These are phyloP conservation scores for Neoconidiobolus thromboides DNA, from an alignment of 371 early-diverging fungal species.

Conservation along the genomic window DNA sequence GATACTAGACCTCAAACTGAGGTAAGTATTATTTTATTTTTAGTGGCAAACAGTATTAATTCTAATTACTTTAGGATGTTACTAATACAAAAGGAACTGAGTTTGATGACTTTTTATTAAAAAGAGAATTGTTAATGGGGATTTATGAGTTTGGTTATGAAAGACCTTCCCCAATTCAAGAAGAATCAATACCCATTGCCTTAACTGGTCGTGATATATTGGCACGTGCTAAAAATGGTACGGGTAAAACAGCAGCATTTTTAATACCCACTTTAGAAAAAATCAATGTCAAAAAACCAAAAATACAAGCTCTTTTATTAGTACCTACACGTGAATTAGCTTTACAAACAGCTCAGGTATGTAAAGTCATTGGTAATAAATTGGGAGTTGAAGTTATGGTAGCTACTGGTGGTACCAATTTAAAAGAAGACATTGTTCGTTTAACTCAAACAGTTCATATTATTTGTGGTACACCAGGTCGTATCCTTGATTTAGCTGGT, in stretches of 20 bases:
- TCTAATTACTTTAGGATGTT: conserved; percentile 44
- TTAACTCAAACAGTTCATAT: conserved; percentile 82
- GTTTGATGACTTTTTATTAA: conserved; percentile 94
- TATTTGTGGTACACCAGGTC: conserved; percentile 94
- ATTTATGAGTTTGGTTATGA: conserved; percentile 98
- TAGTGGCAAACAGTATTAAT: no score
- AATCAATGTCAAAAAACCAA: conserved; percentile 53
- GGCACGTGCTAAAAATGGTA: conserved; percentile 96
- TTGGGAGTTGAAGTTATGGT: conserved; percentile 88
- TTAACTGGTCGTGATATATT: conserved; percentile 89
- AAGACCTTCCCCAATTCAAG: conserved; percentile 96
- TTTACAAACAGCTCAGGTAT: conserved; percentile 87
- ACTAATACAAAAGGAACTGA: conserved; percentile 91
- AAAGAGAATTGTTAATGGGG: conserved; percentile 92
- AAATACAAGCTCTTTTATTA: conserved; percentile 70
- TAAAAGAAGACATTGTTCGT: conserved; percentile 96
- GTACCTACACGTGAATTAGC: conserved; percentile 97
- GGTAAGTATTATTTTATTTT: conserved; percentile 13
- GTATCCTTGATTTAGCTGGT: conserved; percentile 87
- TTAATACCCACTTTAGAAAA: conserved; percentile 91
- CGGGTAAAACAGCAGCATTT: conserved; percentile 97
- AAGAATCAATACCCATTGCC: conserved; percentile 95
- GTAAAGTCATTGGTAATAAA: conserved; percentile 84
- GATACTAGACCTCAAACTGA: conserved; percentile 81
- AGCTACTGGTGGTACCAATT: conserved; percentile 90